Evolutionary conservation across 139 green algal species (phyloP), one percentile per base, ranked within the genome.

Genomic region (Haematococcus lacustris): DNA sequence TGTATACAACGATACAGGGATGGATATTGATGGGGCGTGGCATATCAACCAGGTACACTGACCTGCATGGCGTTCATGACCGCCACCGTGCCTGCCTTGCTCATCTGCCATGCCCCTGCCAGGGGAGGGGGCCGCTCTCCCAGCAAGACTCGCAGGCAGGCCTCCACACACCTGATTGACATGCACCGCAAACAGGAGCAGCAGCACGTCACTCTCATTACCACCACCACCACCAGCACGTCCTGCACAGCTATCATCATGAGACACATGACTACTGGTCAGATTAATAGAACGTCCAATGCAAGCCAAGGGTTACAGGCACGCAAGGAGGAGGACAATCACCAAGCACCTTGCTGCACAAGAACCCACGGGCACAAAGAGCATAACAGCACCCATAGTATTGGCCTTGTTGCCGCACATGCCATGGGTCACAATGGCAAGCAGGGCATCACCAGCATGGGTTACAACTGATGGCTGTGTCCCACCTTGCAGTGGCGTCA

Each of bases 111-210:
- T 25, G 47, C 59, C 1, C 71, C 71, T 17, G 50, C 32, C 51
- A 84, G 73, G 39, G 43, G 76, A 34, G 73, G 57, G 28, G 83
- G 83, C 35, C 71, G 35, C 69, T 86, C 78, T 0, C 89, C 89
- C 50, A 92, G 83, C 65, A 93, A 70, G 69, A 91, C 89, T 1
- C 85, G 75, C 68, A 91, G 23, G 50, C 81, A 87, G 2, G 81
- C 82, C 76, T 92, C 88, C 4, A 76, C 77, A n/a, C 77, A 77
- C 40, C 70, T 70, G 59, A 32, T 3, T 21, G 47, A 21, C 47
- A 57, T n/a, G n/a, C n/a, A 57, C 47, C 13, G 47, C 13, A 13
- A 57, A 21, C 17, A n/a, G 47, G 13, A 21, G 47, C 13, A n/a
- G 13, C 13, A 21, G 47, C 47, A 57, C 47, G 13, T 21, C 47